Conservation (phyloP, 2,329 filamentous ascomycete species). For the Talaromyces rugulosus region DNA sequence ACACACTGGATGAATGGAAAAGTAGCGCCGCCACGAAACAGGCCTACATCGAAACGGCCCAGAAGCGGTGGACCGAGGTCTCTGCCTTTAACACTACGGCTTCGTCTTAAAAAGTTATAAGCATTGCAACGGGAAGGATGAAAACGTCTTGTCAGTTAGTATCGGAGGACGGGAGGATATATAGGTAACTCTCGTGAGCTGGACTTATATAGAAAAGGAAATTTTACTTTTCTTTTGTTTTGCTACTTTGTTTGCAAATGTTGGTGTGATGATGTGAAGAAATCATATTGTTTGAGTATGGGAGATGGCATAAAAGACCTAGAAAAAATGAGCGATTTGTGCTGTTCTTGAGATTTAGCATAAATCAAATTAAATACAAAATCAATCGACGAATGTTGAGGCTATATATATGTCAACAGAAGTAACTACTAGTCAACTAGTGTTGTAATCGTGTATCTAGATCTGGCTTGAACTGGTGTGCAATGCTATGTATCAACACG, state of each 20-base stretch:
- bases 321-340: not conserved
- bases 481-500: not conserved
- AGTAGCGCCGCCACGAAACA: constrained; percentile 47
- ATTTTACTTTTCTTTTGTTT: not conserved
- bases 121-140: not conserved
- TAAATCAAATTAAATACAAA: not conserved
- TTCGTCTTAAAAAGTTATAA: not conserved
- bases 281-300: not conserved
- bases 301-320: not conserved
- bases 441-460: no score
- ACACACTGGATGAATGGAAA: constrained; percentile 49
- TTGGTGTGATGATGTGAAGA: not conserved
- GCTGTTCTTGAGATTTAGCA: not conserved
- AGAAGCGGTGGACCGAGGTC: constrained; percentile 38
- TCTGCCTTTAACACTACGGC: constrained; percentile 25
- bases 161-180: not conserved
- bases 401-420: no score
- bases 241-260: not conserved
- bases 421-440: no score
- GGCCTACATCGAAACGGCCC: constrained; percentile 43
- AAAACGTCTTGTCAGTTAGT: not conserved
- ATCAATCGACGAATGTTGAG: not conserved
- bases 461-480: no score
- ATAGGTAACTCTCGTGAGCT: not conserved
- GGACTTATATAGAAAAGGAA: not conserved